Conservation (phyloP, 2,329 filamentous ascomycete species). For the Aspergillus tanneri region DNA sequence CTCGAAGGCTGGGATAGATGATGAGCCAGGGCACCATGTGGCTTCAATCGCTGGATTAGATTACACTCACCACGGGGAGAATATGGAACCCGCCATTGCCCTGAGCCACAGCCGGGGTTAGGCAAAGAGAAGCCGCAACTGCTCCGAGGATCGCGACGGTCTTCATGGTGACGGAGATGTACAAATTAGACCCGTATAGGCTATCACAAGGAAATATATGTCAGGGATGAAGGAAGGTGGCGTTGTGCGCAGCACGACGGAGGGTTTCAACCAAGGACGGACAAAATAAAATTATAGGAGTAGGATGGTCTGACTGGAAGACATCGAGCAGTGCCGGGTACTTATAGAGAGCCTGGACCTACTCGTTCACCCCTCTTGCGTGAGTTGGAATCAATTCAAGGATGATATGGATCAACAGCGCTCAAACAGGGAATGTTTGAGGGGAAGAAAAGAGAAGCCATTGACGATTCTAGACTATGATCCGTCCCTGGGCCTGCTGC, state of each 20-base stretch:
- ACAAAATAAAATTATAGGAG: too few species aligned
- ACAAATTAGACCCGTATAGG: not conserved
- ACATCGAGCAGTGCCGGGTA: too few species aligned
- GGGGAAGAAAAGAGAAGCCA: not conserved
- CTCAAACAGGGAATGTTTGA: too few species aligned
- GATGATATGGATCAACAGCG: conserved; percentile 7
- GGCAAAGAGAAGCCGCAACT: conserved; percentile 22
- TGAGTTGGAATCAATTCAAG: not conserved
- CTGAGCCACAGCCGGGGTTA: conserved; percentile 25
- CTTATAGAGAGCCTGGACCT: too few species aligned
- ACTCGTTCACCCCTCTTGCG: not conserved
- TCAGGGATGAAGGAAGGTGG: not conserved
- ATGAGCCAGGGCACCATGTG: not conserved
- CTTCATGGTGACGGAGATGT: conserved; percentile 28
- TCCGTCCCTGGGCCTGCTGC: not conserved
- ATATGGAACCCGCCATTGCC: conserved; percentile 13
- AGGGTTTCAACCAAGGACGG: too few species aligned
- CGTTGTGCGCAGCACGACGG: conserved; percentile 28
- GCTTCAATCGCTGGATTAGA: not conserved
- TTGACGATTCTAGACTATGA: not conserved
- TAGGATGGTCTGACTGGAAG: too few species aligned
- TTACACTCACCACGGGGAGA: conserved; percentile 8
- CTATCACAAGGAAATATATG: conserved; percentile 3
- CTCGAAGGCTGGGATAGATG: conserved; percentile 5
- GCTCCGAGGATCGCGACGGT: conserved; percentile 25